A percentile compares a stretch with the other conserved stretches of the same genome.
These are phyloP conservation scores for Colletotrichum orbiculare DNA, from an alignment of 2,329 filamentous ascomycete species.

Conservation along the genomic window DNA sequence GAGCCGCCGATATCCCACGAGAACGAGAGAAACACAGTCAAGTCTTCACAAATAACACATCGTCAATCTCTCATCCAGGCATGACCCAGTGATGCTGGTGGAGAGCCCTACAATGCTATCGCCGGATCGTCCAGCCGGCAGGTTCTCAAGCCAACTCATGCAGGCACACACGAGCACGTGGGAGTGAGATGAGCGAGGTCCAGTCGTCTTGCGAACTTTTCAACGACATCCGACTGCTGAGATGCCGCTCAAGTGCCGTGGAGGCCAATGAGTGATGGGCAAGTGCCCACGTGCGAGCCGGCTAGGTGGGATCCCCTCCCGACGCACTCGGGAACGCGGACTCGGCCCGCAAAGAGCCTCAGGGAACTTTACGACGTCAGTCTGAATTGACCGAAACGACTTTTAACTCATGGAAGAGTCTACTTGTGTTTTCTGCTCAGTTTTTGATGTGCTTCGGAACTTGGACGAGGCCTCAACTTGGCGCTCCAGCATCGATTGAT, in stretches of 20 bases:
- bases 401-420: no score
- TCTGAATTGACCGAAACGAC: background rate
- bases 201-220: background rate
- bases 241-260: background rate
- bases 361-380: background rate
- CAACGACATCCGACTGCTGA: no score
- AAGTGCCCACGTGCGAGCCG: background rate
- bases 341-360: background rate
- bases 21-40: background rate
- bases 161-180: slow-evolving; percentile 3
- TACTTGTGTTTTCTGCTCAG: no score
- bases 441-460: no score
- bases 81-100: slow-evolving; percentile 1
- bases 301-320: background rate
- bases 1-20: background rate
- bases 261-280: background rate
- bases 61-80: background rate
- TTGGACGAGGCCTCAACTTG: no score
- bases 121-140: slow-evolving; percentile 1
- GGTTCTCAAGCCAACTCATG: background rate
- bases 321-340: background rate
- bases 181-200: background rate
- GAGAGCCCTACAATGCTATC: background rate
- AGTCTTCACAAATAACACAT: background rate
- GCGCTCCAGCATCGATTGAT: no score